A percentile compares a stretch with the other conserved stretches of the same genome.
Conservation (phyloP, 495 filamentous ascomycete species). For the Diplogelasinospora grovesii region DNA sequence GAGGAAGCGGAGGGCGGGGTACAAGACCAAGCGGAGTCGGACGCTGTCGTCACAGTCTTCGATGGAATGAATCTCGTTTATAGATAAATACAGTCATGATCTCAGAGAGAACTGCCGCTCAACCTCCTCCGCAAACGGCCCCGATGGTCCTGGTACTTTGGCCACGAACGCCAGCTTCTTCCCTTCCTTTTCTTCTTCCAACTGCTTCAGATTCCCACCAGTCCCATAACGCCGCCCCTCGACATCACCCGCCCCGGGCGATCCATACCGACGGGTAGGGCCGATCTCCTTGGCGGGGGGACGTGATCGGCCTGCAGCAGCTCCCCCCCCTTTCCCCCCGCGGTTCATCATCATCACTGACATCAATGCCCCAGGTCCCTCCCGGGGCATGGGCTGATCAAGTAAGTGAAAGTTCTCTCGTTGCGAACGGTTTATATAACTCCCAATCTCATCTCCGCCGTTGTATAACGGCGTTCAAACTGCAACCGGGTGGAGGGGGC, state of each 20-base stretch:
- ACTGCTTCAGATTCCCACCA: conserved; percentile 31
- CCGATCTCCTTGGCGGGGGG: conserved; percentile 56
- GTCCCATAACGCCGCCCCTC: conserved; percentile 36
- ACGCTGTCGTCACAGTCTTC: conserved; percentile 14
- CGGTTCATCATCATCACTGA: too few species aligned
- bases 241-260: conserved; percentile 47
- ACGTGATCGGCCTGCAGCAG: conserved; percentile 69
- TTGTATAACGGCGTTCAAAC: conserved; percentile 69
- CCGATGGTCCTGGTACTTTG: conserved; percentile 49
- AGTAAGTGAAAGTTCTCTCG: conserved; percentile 57
- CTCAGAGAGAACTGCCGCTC: conserved; percentile 45
- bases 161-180: conserved; percentile 37
- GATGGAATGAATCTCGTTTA: conserved; percentile 1
- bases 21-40: neutral
- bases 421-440: conserved; percentile 83
- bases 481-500: conserved; percentile 32
- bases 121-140: conserved; percentile 65
- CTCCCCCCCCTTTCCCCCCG: conserved; percentile 43
- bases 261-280: conserved; percentile 67
- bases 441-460: conserved; percentile 63
- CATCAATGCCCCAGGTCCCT: conserved; percentile 50
- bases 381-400: conserved; percentile 47
- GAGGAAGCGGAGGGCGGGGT: too few species aligned
- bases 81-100: conserved; percentile 7
- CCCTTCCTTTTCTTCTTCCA: conserved; percentile 33